Base-by-base conservation (phyloP, 2,329 filamentous ascomycete species). In the Delphinella strobiligena region DNA sequence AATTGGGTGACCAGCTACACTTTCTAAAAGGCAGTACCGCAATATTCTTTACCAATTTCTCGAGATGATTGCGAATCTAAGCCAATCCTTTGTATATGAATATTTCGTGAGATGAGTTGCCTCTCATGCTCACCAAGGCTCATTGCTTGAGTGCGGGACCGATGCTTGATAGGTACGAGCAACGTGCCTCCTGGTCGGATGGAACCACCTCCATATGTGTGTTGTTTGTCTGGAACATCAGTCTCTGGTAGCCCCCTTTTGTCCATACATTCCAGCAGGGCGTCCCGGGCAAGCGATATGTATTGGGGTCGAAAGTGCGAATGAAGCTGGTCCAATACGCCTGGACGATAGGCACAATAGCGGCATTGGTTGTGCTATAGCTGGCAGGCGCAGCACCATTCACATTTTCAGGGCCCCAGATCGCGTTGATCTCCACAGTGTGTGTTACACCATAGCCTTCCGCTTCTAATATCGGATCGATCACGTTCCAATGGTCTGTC, bases 241-340 rank as follows among this genome's bases (percentile, higher is more conserved):
- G 43, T 15, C 60, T 49, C 45, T 51, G 47, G 17, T 43, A 56
- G 14, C 44, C 48, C 15, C 53, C 49, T 10, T 45, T 38, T 1
- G 47, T 51, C 54, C 66, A 76, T 4, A 55, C 53, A 45, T 61
- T 55, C 77, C 76, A 80, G 40, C 57, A 56, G 3, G 73, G 71
- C 32, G 63, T 62, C 0, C 64, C 67, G 0, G 45, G 29, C 32
- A 57, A 46, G 7, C 72, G 65, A 40, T 67, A 58, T 12, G 49
- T 63, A 52, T 87, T 88, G 0, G 82, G 82, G 54, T 88, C 66
- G 29, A 75, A 67, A 0, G 65, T 66, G 18, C 72, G 62, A 44
- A 88, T 75, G 53, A 88, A 88, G 47, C 76, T 82, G 1, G 76
- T 74, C 80, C 80, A 87, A 56, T 86, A 88, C 0, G 67, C 70